These are phyloP conservation scores for Serendipita sp. DNA, from an alignment of 1,284 basidiomycete species.

Conservation along the genomic window DNA sequence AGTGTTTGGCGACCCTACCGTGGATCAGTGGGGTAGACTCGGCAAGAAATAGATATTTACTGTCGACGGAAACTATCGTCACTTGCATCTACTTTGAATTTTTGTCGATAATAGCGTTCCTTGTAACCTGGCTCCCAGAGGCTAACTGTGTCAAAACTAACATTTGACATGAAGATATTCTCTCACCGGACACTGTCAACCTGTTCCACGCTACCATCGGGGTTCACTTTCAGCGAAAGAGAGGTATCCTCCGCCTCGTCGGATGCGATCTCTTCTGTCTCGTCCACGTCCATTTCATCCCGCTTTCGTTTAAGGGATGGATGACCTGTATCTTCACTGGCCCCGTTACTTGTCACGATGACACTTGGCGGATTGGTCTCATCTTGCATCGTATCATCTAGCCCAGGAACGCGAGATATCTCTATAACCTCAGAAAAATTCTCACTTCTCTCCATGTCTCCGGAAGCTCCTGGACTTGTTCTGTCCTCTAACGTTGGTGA, in stretches of 20 bases:
- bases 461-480: no score
- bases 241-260: conserved; percentile 24
- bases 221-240: conserved; percentile 58
- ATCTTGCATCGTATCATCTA: no score
- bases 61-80: conserved; percentile 63
- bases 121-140: conserved; percentile 92
- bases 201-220: conserved; percentile 82
- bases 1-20: conserved; percentile 61
- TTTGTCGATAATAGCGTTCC: conserved; percentile 88
- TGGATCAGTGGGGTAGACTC: neutral
- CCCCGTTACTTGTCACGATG: conserved; percentile 1
- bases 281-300: conserved; percentile 31
- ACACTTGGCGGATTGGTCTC: no score
- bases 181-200: conserved; percentile 84
- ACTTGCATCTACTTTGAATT: conserved; percentile 69
- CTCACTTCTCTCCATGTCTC: no score
- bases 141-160: conserved; percentile 26
- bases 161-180: conserved; percentile 8
- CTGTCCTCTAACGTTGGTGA: neutral
- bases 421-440: no score
- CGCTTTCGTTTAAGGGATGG: conserved; percentile 49
- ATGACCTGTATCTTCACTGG: conserved; percentile 8
- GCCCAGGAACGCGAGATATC: no score
- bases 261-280: conserved; percentile 32
- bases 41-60: conserved; percentile 32